These are phyloP conservation scores for Truncatella angustata DNA, from an alignment of 2,329 filamentous ascomycete species.

Conservation along the genomic window DNA sequence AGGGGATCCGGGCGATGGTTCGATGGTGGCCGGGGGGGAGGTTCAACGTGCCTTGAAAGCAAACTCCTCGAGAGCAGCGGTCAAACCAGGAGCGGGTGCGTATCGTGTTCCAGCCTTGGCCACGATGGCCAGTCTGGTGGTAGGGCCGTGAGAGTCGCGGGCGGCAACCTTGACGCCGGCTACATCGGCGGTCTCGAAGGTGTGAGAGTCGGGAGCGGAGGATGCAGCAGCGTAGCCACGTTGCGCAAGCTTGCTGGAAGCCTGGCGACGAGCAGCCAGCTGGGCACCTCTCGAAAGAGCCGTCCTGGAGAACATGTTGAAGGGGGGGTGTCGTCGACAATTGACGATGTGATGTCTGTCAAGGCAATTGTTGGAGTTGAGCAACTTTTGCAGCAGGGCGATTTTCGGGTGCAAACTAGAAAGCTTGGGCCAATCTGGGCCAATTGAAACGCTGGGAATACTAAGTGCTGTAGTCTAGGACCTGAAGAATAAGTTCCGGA, in stretches of 20 bases:
- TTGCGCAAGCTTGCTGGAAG: slow-evolving; percentile 54
- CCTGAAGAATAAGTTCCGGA: too few species aligned
- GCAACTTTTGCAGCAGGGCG: background rate
- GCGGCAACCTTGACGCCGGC: slow-evolving; percentile 89
- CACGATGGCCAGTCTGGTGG: slow-evolving; percentile 87
- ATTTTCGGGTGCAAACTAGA: background rate
- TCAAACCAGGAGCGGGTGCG: slow-evolving; percentile 84
- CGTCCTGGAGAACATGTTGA: slow-evolving; percentile 63
- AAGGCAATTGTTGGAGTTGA: slow-evolving; percentile 17
- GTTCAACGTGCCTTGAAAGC: slow-evolving; percentile 79
- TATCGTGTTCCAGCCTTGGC: slow-evolving; percentile 94
- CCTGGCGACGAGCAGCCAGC: slow-evolving; percentile 55
- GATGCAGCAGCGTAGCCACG: slow-evolving; percentile 52
- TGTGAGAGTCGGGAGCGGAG: slow-evolving; percentile 62
- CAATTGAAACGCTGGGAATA: too few species aligned
- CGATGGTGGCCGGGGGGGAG: too few species aligned
- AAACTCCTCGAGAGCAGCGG: slow-evolving; percentile 88
- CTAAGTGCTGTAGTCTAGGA: too few species aligned
- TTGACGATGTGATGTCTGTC: slow-evolving; percentile 42
- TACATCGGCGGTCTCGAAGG: slow-evolving; percentile 84
- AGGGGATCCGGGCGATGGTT: background rate
- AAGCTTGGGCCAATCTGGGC: too few species aligned
- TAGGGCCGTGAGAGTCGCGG: slow-evolving; percentile 84
- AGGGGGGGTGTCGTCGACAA: slow-evolving; percentile 53
- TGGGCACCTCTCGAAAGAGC: slow-evolving; percentile 57